Percentiles rank a stretch among this genome's conserved stretches.
Evolutionary conservation across 2,329 filamentous ascomycete species (phyloP).

Genomic region (Nigrospora osmanthi): DNA sequence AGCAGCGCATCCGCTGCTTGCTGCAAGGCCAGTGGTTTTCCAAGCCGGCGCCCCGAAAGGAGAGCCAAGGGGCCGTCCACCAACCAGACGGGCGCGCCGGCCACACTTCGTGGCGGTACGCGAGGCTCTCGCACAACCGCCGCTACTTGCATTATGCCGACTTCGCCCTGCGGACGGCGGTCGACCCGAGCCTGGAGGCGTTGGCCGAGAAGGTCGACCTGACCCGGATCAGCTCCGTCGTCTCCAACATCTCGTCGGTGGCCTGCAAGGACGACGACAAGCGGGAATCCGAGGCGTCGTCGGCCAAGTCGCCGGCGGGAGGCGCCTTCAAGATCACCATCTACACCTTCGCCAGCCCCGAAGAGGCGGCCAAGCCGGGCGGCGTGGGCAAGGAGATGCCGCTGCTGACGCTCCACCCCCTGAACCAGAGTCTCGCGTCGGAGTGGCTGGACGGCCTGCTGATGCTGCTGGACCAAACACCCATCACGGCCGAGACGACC

Average conservation of each 20-base stretch:
- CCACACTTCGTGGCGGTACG: conserved; percentile 67
- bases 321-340: conserved; percentile 81
- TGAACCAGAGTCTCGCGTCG: conserved; percentile 74
- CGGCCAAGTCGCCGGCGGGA: conserved; percentile 23
- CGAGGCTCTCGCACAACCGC: conserved; percentile 83
- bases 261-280: conserved; percentile 34
- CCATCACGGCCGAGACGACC: conserved; percentile 94
- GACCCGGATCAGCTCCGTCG: conserved; percentile 80
- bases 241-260: conserved; percentile 75
- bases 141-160: conserved; percentile 85
- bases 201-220: conserved; percentile 81
- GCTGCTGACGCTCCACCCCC: conserved; percentile 75
- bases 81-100: conserved; percentile 31
- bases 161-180: conserved; percentile 58
- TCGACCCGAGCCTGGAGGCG: conserved; percentile 64
- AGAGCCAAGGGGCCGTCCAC: conserved; percentile 28
- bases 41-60: conserved; percentile 38
- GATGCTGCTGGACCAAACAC: conserved; percentile 90
- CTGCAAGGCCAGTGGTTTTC: conserved; percentile 85
- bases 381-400: conserved; percentile 55
- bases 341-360: conserved; percentile 56
- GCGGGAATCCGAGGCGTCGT: conserved; percentile 31
- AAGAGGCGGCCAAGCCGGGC: conserved; percentile 25
- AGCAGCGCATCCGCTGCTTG: conserved; percentile 86
- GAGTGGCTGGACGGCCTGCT: conserved; percentile 95